phyloP scores from a whole-genome alignment of 1,139 yeast genomes.

The Yamadazyma taylorii region DNA sequence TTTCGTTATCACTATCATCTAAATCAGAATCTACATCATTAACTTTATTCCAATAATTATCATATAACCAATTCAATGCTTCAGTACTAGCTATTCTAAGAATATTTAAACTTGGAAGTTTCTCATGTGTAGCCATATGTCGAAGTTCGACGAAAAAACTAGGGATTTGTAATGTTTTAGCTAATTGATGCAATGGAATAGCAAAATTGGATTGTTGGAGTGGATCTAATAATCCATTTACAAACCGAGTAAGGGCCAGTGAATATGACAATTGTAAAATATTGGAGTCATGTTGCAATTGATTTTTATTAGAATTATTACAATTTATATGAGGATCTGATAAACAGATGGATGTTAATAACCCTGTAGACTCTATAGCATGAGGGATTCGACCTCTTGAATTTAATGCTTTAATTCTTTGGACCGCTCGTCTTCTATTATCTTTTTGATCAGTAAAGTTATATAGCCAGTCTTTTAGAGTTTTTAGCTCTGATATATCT shows the following conservation, averaged over 20 bases:
- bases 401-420: conserved; percentile 44
- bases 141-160: conserved; percentile 85
- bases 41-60: conserved; percentile 68
- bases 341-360: conserved; percentile 54
- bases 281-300: conserved; percentile 23
- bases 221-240: conserved; percentile 89
- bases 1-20: conserved; percentile 15
- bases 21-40: conserved; percentile 25
- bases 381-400: conserved; percentile 48
- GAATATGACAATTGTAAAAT: conserved; percentile 56
- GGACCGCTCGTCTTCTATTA: conserved; percentile 33
- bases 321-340: conserved; percentile 37
- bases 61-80: conserved; percentile 76
- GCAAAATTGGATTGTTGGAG: conserved; percentile 79
- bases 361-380: conserved; percentile 56
- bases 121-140: conserved; percentile 91
- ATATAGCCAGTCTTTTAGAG: conserved; percentile 61
- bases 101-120: conserved; percentile 67
- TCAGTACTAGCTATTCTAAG: conserved; percentile 55
- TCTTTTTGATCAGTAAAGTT: conserved; percentile 29
- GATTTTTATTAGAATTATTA: conserved; percentile 8
- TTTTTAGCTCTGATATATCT: conserved; percentile 47
- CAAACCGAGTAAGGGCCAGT: conserved; percentile 82
- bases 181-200: conserved; percentile 74
- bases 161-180: conserved; percentile 69